Conservation (phyloP, 2,329 filamentous ascomycete genomes). For the Talaromyces sp. region DNA sequence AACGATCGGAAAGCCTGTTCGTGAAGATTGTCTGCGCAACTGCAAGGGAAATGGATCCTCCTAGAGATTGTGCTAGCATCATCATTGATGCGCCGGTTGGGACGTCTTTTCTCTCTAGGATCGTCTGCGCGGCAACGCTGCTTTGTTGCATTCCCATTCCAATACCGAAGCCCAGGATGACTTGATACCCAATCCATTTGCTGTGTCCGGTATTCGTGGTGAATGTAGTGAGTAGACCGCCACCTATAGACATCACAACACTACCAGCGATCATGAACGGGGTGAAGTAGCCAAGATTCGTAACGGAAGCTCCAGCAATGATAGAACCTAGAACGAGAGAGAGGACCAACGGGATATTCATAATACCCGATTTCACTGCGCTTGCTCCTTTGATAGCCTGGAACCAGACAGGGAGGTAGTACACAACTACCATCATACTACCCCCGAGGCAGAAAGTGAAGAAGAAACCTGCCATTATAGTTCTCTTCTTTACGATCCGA, state of each 20-base stretch:
- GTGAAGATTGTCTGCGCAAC: conserved; percentile 39
- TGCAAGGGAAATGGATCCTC: conserved; percentile 37
- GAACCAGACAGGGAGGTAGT: conserved; percentile 48
- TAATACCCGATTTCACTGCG: conserved; percentile 37
- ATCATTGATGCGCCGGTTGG: conserved; percentile 35
- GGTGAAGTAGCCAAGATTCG: conserved; percentile 37
- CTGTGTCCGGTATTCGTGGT: conserved; percentile 29
- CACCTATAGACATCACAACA: conserved; percentile 33
- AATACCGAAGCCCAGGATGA: conserved; percentile 34
- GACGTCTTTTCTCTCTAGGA: conserved; percentile 31
- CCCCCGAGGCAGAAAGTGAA: conserved; percentile 44
- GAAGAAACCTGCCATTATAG: conserved; percentile 39
- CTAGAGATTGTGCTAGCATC: conserved; percentile 38
- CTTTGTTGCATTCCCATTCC: conserved; percentile 37
- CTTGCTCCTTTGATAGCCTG: conserved; percentile 37
- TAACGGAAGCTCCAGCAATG: conserved; percentile 30
- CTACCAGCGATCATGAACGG: conserved; percentile 38
- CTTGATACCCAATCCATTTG: conserved; percentile 41
- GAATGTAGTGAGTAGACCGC: conserved; percentile 36
- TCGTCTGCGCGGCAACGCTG: conserved; percentile 35
- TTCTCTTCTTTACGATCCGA: conserved; percentile 43
- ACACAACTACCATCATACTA: conserved; percentile 44
- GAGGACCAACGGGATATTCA: conserved; percentile 39
- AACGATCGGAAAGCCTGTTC: conserved; percentile 31
- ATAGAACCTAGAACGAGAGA: conserved; percentile 29